A percentile compares a stretch with the other conserved stretches of the same genome.
These are phyloP conservation scores for Aaosphaeria pasadenensis DNA, from an alignment of 2,329 filamentous ascomycete genomes.

Conservation along the genomic window DNA sequence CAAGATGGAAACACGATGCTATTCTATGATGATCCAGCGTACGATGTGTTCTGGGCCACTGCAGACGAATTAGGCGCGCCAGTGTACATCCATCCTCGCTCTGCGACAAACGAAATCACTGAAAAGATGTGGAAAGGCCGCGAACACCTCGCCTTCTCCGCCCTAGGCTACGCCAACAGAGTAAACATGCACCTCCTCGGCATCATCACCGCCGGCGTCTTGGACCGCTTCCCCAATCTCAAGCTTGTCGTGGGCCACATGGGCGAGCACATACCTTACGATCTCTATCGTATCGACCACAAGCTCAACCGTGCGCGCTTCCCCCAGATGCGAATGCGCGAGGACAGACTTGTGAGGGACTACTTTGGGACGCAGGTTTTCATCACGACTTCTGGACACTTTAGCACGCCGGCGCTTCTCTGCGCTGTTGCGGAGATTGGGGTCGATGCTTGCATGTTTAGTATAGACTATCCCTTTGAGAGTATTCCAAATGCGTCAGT, in stretches of 20 bases:
- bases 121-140: slow-evolving; percentile 59
- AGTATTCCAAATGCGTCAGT: slow-evolving; percentile 11
- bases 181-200: slow-evolving; percentile 58
- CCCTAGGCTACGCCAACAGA: slow-evolving; percentile 40
- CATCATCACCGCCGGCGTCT: slow-evolving; percentile 50
- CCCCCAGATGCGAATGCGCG: slow-evolving; percentile 14
- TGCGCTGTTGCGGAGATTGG: slow-evolving; percentile 40
- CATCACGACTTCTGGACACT: slow-evolving; percentile 41
- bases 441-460: slow-evolving; percentile 34
- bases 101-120: slow-evolving; percentile 52
- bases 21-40: slow-evolving; percentile 62
- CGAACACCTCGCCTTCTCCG: slow-evolving; percentile 54
- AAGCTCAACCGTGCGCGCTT: slow-evolving; percentile 28
- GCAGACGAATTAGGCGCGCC: slow-evolving; percentile 60
- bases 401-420: slow-evolving; percentile 36
- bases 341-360: slow-evolving; percentile 25
- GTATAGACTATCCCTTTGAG: slow-evolving; percentile 30
- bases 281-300: slow-evolving; percentile 43
- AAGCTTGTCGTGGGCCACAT: slow-evolving; percentile 49
- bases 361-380: slow-evolving; percentile 42
- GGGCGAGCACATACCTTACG: slow-evolving; percentile 50
- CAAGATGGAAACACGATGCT: slow-evolving; percentile 59
- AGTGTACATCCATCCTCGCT: slow-evolving; percentile 62
- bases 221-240: slow-evolving; percentile 47
- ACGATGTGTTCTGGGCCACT: slow-evolving; percentile 61